Conservation (phyloP, 2,329 filamentous ascomycete species). For the Neocatenulostroma microsporum region DNA sequence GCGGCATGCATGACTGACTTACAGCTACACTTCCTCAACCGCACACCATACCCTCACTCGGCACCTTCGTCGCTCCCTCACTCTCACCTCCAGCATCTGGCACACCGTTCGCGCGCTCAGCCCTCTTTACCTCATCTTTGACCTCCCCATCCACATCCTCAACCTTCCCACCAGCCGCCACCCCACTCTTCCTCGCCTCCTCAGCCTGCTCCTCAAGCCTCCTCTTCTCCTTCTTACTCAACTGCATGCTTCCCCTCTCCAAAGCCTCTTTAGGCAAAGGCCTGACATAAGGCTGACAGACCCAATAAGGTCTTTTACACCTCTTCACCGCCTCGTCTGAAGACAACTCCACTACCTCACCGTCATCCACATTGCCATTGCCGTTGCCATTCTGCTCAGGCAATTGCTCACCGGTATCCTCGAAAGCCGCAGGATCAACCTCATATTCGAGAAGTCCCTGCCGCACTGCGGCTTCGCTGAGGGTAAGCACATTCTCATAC, state of each 20-base stretch:
- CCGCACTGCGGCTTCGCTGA: slow-evolving; percentile 69
- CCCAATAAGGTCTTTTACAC: slow-evolving; percentile 80
- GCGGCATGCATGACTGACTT: no score
- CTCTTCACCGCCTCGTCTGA: slow-evolving; percentile 59
- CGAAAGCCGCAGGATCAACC: slow-evolving; percentile 32
- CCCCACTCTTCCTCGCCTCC: slow-evolving; percentile 22
- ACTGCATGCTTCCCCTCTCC: slow-evolving; percentile 27
- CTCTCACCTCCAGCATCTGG: slow-evolving; percentile 4
- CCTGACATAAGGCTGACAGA: slow-evolving; percentile 78
- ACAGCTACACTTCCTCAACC: no score
- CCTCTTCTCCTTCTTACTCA: slow-evolving; percentile 27
- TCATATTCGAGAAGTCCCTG: slow-evolving; percentile 63
- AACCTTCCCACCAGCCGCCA: slow-evolving; percentile 23
- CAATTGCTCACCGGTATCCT: slow-evolving; percentile 9
- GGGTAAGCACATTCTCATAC: slow-evolving; percentile 66
- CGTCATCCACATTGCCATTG: no score
- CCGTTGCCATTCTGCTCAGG: no score
- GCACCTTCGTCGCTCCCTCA: slow-evolving; percentile 30
- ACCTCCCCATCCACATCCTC: slow-evolving; percentile 14
- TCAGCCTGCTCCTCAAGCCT: slow-evolving; percentile 19
- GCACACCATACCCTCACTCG: slow-evolving; percentile 40
- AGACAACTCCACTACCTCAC: no score
- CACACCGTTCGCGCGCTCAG: slow-evolving; percentile 9
- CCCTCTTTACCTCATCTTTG: slow-evolving; percentile 12
- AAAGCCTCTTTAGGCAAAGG: slow-evolving; percentile 78